Evolutionary conservation across 768 basidiomycete species (phyloP).

Genomic region (Phanerodontia chrysosporium): DNA sequence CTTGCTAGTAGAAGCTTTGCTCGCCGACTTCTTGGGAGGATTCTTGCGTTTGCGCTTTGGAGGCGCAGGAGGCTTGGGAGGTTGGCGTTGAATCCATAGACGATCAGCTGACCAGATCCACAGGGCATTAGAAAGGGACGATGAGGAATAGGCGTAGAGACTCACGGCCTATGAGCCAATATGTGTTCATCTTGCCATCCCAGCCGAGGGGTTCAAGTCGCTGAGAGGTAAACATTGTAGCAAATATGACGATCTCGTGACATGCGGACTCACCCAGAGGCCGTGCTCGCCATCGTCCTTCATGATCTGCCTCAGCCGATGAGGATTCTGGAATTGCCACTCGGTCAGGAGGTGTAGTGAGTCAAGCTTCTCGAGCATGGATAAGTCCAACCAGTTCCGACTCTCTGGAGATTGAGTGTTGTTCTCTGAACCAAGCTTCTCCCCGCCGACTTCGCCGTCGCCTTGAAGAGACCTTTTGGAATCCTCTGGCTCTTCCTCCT

Average conservation of each 20-base stretch:
- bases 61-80: constrained; percentile 41
- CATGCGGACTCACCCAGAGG: constrained; percentile 75
- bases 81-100: constrained; percentile 80
- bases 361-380: constrained; percentile 70
- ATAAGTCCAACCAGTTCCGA: constrained; percentile 66
- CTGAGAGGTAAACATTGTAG: constrained; percentile 32
- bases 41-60: constrained; percentile 37
- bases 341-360: constrained; percentile 69
- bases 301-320: constrained; percentile 66
- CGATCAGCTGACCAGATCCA: constrained; percentile 55
- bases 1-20: constrained; percentile 18
- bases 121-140: constrained; percentile 4
- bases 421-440: background rate
- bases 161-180: constrained; percentile 82
- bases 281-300: constrained; percentile 74
- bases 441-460: background rate
- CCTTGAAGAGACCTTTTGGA: background rate
- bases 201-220: constrained; percentile 85
- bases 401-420: constrained; percentile 21
- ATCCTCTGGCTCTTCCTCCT: background rate
- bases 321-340: constrained; percentile 85
- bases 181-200: constrained; percentile 72
- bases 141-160: constrained; percentile 5
- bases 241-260: no score
- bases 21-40: constrained; percentile 20